A percentile compares a stretch with the other conserved stretches of the same genome.
Conservation (phyloP, 768 basidiomycete species). For the Russula olivacea region DNA sequence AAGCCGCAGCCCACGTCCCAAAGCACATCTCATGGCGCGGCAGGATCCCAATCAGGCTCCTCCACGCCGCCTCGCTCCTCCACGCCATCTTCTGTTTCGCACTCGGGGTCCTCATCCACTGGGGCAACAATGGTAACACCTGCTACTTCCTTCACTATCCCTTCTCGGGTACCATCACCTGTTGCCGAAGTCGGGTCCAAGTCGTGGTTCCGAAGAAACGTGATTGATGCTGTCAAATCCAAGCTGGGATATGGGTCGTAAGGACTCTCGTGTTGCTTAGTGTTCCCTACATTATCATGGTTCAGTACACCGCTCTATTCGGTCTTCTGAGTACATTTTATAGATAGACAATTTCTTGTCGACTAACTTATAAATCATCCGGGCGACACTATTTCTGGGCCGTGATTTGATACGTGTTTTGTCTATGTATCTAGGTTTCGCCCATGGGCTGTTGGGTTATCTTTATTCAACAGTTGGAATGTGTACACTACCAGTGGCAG, state of each 20-base stretch:
- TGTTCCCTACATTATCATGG: neutral
- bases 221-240: conserved; percentile 15
- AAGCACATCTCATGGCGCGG: neutral
- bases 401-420: neutral
- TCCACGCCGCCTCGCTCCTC: conserved; percentile 18
- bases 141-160: conserved; percentile 14
- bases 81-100: conserved; percentile 17
- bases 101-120: conserved; percentile 3
- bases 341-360: neutral
- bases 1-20: conserved; percentile 15
- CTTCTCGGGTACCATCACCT: conserved; percentile 12
- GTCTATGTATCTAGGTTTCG: neutral
- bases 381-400: neutral
- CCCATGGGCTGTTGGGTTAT: neutral
- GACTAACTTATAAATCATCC: neutral
- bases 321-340: neutral
- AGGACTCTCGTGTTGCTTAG: neutral
- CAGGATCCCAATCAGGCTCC: neutral
- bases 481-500: neutral
- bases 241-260: conserved; percentile 12
- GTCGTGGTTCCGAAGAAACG: conserved; percentile 18
- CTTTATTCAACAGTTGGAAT: neutral
- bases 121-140: conserved; percentile 5
- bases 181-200: neutral
- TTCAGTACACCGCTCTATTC: neutral